Percentiles rank a stretch among this genome's conserved stretches.
phyloP scores from a whole-genome alignment of 805 yeast genomes.

The Yamadazyma phyllophila region DNA sequence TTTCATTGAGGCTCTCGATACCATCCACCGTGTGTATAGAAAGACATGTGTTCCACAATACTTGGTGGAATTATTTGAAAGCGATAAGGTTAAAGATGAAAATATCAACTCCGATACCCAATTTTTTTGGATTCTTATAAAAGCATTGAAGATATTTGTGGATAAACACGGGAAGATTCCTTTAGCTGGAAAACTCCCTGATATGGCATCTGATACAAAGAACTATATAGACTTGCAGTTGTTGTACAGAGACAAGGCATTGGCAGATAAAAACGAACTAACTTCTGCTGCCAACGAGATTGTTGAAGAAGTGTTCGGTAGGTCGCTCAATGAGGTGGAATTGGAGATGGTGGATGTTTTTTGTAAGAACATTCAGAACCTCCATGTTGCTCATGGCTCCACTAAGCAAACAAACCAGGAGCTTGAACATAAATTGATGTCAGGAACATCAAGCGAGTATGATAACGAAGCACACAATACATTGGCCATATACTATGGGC shows the following conservation, averaged over 20 bases:
- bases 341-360: conserved; percentile 45
- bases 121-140: conserved; percentile 61
- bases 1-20: conserved; percentile 36
- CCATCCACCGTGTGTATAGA: conserved; percentile 38
- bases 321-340: conserved; percentile 23
- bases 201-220: conserved; percentile 78
- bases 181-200: conserved; percentile 73
- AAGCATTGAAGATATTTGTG: conserved; percentile 54
- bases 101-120: conserved; percentile 18
- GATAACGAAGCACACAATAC: conserved; percentile 16
- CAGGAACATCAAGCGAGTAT: conserved; percentile 13
- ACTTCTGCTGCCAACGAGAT: conserved; percentile 27
- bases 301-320: conserved; percentile 20
- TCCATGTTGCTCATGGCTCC: conserved; percentile 52
- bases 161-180: conserved; percentile 49
- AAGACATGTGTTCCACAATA: conserved; percentile 33
- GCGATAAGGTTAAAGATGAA: conserved; percentile 18
- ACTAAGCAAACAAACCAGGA: conserved; percentile 1
- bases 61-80: conserved; percentile 21
- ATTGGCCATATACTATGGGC: conserved; percentile 42
- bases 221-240: conserved; percentile 57
- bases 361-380: conserved; percentile 57
- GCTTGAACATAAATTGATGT: conserved; percentile 4
- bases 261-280: conserved; percentile 45
- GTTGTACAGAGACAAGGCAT: conserved; percentile 57